phyloP scores from a whole-genome alignment of 331 rosid species.

The Prunus yedoensis region DNA sequence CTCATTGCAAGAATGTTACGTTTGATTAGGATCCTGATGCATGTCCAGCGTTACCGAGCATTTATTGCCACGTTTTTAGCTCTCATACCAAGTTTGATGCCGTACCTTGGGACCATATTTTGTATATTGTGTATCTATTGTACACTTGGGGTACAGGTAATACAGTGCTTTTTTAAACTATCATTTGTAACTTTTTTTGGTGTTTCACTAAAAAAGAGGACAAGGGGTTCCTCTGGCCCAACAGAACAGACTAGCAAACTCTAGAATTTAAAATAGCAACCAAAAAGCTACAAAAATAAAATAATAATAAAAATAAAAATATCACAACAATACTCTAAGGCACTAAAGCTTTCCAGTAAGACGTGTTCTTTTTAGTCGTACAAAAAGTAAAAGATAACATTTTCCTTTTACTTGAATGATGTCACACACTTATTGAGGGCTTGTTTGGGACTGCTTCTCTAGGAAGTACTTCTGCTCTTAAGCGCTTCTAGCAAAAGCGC shows the following conservation, averaged over 20 bases:
- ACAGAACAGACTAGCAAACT: too few species aligned
- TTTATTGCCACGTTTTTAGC: constrained; percentile 89
- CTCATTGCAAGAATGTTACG: constrained; percentile 92
- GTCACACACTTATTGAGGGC: neutral
- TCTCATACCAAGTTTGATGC: constrained; percentile 97
- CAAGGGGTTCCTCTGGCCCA: too few species aligned
- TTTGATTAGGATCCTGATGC: constrained; percentile 83
- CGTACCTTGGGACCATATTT: constrained; percentile 94
- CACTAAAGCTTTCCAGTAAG: too few species aligned
- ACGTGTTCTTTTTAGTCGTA: too few species aligned
- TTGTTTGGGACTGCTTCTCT: too few species aligned
- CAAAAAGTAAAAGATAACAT: too few species aligned
- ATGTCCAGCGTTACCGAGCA: constrained; percentile 76
- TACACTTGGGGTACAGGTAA: constrained; percentile 91
- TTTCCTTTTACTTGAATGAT: neutral
- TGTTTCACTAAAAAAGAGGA: neutral
- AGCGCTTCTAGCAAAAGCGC: too few species aligned
- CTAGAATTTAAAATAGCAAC: too few species aligned
- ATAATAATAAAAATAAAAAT: too few species aligned
- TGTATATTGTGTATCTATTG: constrained; percentile 80
- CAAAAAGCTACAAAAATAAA: too few species aligned
- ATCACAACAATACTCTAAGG: too few species aligned
- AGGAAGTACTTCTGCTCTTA: too few species aligned
- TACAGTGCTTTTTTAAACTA: constrained; percentile 24
- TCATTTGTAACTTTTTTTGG: neutral